Percentiles rank a stretch among this genome's conserved stretches.
These are phyloP conservation scores for Rhodotorula sp. DNA, from an alignment of 1,284 basidiomycete species.

Conservation along the genomic window DNA sequence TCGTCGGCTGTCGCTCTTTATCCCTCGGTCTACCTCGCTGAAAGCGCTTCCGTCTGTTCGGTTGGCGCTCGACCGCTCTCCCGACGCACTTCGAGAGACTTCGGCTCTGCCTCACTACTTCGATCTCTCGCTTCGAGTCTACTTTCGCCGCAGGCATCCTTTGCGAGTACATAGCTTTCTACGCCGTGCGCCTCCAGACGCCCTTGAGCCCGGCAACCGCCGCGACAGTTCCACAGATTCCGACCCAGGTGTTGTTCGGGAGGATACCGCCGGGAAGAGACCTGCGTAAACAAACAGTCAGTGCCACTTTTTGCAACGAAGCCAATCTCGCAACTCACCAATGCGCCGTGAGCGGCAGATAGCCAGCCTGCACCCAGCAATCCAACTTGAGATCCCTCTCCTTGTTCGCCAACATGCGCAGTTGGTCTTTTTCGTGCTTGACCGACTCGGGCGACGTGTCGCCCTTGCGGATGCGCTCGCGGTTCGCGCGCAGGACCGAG, in stretches of 20 bases:
- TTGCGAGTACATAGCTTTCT: not conserved
- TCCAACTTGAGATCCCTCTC: constrained; percentile 73
- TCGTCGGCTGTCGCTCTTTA: no score
- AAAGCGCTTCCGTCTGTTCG: no score
- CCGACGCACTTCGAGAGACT: no score
- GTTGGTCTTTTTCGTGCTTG: constrained; percentile 54
- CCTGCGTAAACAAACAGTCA: constrained; percentile 6
- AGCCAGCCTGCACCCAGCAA: constrained; percentile 67
- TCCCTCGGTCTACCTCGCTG: no score
- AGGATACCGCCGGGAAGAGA: constrained; percentile 29
- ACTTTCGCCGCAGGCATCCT: no score
- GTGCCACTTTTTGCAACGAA: not conserved
- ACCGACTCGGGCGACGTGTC: constrained; percentile 47
- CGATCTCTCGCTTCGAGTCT: no score
- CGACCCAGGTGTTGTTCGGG: constrained; percentile 36
- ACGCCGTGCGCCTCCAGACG: constrained; percentile 35
- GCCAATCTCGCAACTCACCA: constrained; percentile 58
- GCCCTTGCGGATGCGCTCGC: constrained; percentile 24
- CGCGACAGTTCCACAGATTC: constrained; percentile 36
- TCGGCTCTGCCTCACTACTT: no score
- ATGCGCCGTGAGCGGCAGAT: constrained; percentile 76
- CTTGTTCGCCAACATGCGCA: constrained; percentile 57
- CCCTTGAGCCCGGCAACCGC: constrained; percentile 25
- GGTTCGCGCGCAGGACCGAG: constrained; percentile 39
- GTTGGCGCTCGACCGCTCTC: no score